Evolutionary conservation across 2,329 filamentous ascomycete genomes (phyloP).

Genomic region (Graphium sp.): DNA sequence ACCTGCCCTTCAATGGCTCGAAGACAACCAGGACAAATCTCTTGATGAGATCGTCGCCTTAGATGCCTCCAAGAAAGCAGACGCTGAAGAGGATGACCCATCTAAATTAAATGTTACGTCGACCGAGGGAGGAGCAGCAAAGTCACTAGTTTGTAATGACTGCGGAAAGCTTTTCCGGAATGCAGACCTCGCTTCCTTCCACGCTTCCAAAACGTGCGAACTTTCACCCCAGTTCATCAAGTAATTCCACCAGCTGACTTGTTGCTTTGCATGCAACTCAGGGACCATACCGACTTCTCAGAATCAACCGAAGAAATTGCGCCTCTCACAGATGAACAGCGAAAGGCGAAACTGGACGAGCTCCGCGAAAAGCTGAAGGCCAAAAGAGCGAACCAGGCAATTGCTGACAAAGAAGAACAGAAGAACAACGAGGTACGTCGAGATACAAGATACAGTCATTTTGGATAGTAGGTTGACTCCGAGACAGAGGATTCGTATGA

Average conservation of each 20-base stretch:
- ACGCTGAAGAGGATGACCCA: slow-evolving; percentile 30
- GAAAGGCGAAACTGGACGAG: slow-evolving; percentile 61
- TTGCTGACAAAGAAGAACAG: slow-evolving; percentile 62
- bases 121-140: slow-evolving; percentile 47
- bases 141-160: slow-evolving; percentile 83
- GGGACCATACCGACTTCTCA: slow-evolving; percentile 75
- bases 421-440: slow-evolving; percentile 64
- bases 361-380: slow-evolving; percentile 53
- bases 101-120: slow-evolving; percentile 49
- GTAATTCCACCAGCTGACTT: background rate
- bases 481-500: slow-evolving; percentile 60
- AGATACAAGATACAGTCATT: background rate
- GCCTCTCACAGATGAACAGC: slow-evolving; percentile 82
- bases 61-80: slow-evolving; percentile 17
- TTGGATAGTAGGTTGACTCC: too few species aligned
- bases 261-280: slow-evolving; percentile 12
- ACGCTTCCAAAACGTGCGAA: slow-evolving; percentile 67
- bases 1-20: slow-evolving; percentile 86
- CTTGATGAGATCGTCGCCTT: slow-evolving; percentile 57
- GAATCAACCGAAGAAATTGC: slow-evolving; percentile 89
- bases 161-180: slow-evolving; percentile 84
- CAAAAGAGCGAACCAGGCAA: slow-evolving; percentile 52
- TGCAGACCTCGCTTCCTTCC: slow-evolving; percentile 69
- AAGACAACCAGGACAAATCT: slow-evolving; percentile 75
- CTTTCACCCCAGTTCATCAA: background rate